Evolutionary conservation across 1,139 yeast genomes (phyloP).

Genomic region (Taiozyma sp.): DNA sequence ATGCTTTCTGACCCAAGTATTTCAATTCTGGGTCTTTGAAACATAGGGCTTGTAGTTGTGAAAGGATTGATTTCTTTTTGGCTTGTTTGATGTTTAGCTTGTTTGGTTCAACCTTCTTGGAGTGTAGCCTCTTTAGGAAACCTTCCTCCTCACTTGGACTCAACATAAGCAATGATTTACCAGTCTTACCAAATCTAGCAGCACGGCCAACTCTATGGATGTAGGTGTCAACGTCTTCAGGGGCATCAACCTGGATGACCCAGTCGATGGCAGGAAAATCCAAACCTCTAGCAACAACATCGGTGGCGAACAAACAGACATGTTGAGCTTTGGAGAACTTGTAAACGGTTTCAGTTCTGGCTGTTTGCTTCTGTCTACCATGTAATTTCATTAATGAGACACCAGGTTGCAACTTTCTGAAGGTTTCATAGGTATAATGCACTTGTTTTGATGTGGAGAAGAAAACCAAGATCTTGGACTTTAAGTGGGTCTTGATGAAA

Average conservation of each 20-base stretch:
- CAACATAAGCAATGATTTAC: constrained; percentile 78
- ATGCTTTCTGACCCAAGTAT: constrained; percentile 93
- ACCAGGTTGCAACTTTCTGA: constrained; percentile 93
- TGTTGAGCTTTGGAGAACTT: constrained; percentile 83
- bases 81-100: constrained; percentile 71
- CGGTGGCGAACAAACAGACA: constrained; percentile 91
- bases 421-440: constrained; percentile 86
- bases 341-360: constrained; percentile 82
- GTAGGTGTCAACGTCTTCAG: constrained; percentile 93
- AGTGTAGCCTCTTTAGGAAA: constrained; percentile 58
- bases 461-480: constrained; percentile 80
- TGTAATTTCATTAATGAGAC: constrained; percentile 86
- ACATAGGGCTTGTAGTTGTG: constrained; percentile 84
- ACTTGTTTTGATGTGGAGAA: constrained; percentile 93
- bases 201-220: constrained; percentile 96
- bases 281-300: constrained; percentile 94
- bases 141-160: constrained; percentile 81
- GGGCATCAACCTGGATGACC: constrained; percentile 95
- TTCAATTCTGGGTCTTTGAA: constrained; percentile 90
- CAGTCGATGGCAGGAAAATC: constrained; percentile 98
- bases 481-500: constrained; percentile 82
- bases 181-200: constrained; percentile 88
- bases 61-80: constrained; percentile 71
- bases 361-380: constrained; percentile 93
- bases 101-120: constrained; percentile 63